Evolutionary conservation across 1,139 yeast species (phyloP).

Genomic region (Suhomyces chickasaworum): DNA sequence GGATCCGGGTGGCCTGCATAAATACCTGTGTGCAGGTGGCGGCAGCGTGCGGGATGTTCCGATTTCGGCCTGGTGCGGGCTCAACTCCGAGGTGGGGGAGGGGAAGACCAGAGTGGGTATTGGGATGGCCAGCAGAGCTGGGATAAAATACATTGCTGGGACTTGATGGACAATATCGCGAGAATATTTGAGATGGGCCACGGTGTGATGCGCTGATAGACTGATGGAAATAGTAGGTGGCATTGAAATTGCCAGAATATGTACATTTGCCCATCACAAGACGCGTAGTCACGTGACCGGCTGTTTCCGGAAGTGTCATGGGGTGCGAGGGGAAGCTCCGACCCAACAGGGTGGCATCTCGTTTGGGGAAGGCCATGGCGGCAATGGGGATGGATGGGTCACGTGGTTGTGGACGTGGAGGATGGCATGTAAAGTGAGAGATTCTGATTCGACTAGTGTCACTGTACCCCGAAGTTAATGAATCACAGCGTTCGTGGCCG

Average conservation of each 20-base stretch:
- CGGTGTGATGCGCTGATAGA: too few relatives aligned
- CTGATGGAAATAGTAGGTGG: too few relatives aligned
- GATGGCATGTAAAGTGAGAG: too few relatives aligned
- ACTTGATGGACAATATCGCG: too few relatives aligned
- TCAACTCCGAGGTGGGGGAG: conserved; percentile 4
- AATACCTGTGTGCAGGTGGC: neutral
- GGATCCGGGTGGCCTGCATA: conserved; percentile 8
- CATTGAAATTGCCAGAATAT: too few relatives aligned
- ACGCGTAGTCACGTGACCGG: conserved; percentile 7
- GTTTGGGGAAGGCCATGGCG: neutral
- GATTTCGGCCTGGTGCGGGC: conserved; percentile 7
- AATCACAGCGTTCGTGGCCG: neutral
- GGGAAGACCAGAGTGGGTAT: neutral
- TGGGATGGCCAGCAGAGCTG: neutral
- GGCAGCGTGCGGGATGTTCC: conserved; percentile 4
- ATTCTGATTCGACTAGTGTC: too few relatives aligned
- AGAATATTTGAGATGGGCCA: too few relatives aligned
- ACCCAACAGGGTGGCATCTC: neutral
- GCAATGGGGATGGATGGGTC: neutral
- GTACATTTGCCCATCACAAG: neutral
- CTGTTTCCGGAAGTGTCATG: conserved; percentile 3
- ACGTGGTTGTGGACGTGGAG: too few relatives aligned
- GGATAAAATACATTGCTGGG: too few relatives aligned
- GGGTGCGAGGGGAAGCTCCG: conserved; percentile 4
- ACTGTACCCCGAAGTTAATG: too few relatives aligned